These are phyloP conservation scores for Cryptococcus sp. DNA, from an alignment of 1,284 basidiomycete genomes.

Conservation along the genomic window DNA sequence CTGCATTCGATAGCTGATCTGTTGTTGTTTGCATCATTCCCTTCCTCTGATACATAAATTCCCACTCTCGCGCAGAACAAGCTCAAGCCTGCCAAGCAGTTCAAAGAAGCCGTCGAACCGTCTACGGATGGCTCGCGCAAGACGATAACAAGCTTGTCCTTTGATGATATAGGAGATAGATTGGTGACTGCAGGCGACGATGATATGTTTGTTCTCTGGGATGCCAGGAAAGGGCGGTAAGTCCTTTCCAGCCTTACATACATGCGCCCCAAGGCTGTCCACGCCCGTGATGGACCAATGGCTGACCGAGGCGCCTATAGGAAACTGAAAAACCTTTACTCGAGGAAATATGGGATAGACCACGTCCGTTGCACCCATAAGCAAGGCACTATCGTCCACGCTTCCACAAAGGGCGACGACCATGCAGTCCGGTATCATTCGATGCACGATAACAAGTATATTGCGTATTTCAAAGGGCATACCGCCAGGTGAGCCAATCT, in stretches of 20 bases:
- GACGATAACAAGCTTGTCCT: conserved; percentile 79
- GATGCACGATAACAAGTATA: conserved; percentile 91
- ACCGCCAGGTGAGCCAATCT: conserved; percentile 60
- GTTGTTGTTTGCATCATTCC: too few relatives aligned
- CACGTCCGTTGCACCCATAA: conserved; percentile 93
- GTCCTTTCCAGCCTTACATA: conserved; percentile 54
- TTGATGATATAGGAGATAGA: conserved; percentile 86
- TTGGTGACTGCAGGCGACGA: conserved; percentile 89
- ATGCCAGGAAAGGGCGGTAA: conserved; percentile 86
- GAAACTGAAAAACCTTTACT: conserved; percentile 74
- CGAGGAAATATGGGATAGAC: conserved; percentile 95
- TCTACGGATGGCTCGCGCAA: conserved; percentile 11
- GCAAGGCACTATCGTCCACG: conserved; percentile 78
- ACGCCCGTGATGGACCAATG: conserved; percentile 22
- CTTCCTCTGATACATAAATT: not conserved
- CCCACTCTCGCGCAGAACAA: conserved; percentile 1
- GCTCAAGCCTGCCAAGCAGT: conserved; percentile 18
- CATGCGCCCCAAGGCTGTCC: conserved; percentile 20
- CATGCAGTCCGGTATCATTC: conserved; percentile 92
- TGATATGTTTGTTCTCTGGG: conserved; percentile 87
- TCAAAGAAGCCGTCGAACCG: conserved; percentile 19
- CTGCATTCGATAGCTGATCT: not conserved
- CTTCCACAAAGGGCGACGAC: conserved; percentile 90
- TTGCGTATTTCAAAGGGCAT: conserved; percentile 95
- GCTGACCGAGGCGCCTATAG: conserved; percentile 51